Evolutionary conservation across 2,329 filamentous ascomycete species (phyloP).

Genomic region (Emergomyces pasteurianus): DNA sequence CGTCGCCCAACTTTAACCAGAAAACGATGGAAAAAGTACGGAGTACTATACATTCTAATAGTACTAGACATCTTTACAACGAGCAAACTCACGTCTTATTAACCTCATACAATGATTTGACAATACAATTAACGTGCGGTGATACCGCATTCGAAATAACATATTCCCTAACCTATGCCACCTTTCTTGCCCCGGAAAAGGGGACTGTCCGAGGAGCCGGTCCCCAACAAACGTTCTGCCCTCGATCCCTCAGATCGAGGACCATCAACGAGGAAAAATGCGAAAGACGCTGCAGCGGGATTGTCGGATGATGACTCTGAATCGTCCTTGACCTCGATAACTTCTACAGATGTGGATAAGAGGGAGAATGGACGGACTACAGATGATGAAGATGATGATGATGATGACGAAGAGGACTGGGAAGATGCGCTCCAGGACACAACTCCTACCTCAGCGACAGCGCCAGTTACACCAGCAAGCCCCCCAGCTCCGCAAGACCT

Average conservation of each 20-base stretch:
- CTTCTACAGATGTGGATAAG: not conserved
- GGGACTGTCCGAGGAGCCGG: not conserved
- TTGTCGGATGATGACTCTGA: not conserved
- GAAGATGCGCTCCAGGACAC: slow-evolving; percentile 40
- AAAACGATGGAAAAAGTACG: too few species aligned
- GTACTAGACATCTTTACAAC: not conserved
- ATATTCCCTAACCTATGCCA: not conserved
- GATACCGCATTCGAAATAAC: not conserved
- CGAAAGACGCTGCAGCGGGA: not conserved
- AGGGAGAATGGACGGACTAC: slow-evolving; percentile 36
- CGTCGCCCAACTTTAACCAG: too few species aligned
- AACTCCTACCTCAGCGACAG: slow-evolving; percentile 25
- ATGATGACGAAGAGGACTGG: slow-evolving; percentile 48
- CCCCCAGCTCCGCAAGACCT: slow-evolving; percentile 52
- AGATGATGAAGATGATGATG: slow-evolving; percentile 50
- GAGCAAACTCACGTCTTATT: not conserved
- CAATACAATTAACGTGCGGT: not conserved
- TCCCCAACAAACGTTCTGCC: not conserved
- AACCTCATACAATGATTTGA: not conserved
- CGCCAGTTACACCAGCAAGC: slow-evolving; percentile 25
- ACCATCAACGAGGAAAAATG: not conserved
- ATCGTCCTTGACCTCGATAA: not conserved
- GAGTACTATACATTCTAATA: too few species aligned
- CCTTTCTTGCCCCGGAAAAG: slow-evolving; percentile 4
- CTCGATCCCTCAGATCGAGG: not conserved